Evolutionary conservation across 768 basidiomycete genomes (phyloP).

Genomic region (Suillus discolor): DNA sequence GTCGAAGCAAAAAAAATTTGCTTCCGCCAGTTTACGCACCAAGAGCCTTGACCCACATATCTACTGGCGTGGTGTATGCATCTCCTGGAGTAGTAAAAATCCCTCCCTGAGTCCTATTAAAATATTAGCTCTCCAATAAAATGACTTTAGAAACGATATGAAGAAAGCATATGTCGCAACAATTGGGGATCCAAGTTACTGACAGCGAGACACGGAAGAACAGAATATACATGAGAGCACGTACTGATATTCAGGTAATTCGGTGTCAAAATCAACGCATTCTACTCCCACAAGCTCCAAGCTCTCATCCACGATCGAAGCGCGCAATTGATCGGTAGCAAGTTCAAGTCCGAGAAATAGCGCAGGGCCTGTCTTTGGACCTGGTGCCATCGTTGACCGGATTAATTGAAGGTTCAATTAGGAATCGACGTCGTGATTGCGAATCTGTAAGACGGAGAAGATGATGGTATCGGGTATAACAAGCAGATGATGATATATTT

Average conservation of each 20-base stretch:
- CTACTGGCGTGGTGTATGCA: conserved; percentile 84
- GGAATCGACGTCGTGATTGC: conserved; percentile 12
- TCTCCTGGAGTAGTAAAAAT: conserved; percentile 87
- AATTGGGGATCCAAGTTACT: conserved; percentile 4
- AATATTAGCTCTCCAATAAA: conserved; percentile 20
- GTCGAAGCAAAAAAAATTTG: conserved; percentile 54
- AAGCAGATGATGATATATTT: conserved; percentile 9
- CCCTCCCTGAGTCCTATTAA: conserved; percentile 75
- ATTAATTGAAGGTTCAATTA: conserved; percentile 7
- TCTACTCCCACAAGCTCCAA: conserved; percentile 84
- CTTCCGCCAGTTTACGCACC: conserved; percentile 66
- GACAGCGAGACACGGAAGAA: conserved; percentile 8
- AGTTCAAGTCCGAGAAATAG: conserved; percentile 88
- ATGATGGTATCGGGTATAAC: conserved; percentile 35
- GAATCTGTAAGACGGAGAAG: conserved; percentile 19
- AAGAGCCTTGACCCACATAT: conserved; percentile 89
- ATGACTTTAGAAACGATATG: conserved; percentile 5
- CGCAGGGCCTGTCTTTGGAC: conserved; percentile 43
- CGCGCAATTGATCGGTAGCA: conserved; percentile 81
- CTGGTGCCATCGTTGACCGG: conserved; percentile 32
- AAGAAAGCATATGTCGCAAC: conserved; percentile 14
- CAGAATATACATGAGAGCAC: conserved; percentile 30
- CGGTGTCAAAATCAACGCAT: conserved; percentile 80
- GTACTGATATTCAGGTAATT: conserved; percentile 81
- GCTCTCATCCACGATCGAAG: conserved; percentile 81